phyloP scores from a whole-genome alignment of 169 alveolate species.

The Plasmodium vinckei region DNA sequence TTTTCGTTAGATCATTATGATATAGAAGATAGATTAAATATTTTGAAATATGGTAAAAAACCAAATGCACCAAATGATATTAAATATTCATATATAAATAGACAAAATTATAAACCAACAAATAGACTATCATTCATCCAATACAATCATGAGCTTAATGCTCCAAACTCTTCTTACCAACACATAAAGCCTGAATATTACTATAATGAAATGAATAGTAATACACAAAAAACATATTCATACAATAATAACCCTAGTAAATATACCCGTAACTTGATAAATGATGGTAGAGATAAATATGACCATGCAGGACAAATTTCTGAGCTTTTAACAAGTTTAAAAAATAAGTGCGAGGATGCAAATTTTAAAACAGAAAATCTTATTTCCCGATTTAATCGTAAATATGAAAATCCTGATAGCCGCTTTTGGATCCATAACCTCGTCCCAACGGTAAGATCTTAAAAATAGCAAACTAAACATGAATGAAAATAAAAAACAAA shows the following conservation, averaged over 20 bases:
- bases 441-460: slow-evolving; percentile 38
- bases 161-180: slow-evolving; percentile 20
- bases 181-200: slow-evolving; percentile 35
- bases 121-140: slow-evolving; percentile 14
- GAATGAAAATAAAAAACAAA: not conserved
- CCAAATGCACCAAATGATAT: not conserved
- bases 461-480: not conserved
- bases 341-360: slow-evolving; percentile 63
- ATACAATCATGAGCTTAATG: slow-evolving; percentile 20
- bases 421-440: slow-evolving; percentile 63
- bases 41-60: slow-evolving; percentile 54
- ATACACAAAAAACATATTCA: not conserved
- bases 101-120: slow-evolving; percentile 2
- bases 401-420: slow-evolving; percentile 64
- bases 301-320: slow-evolving; percentile 59
- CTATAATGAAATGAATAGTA: slow-evolving; percentile 1
- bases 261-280: not conserved
- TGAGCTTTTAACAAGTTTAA: slow-evolving; percentile 34
- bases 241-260: not conserved
- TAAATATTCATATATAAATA: slow-evolving; percentile 9
- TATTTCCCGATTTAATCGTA: slow-evolving; percentile 18
- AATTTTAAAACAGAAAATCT: slow-evolving; percentile 29
- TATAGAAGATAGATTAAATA: slow-evolving; percentile 60
- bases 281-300: slow-evolving; percentile 8
- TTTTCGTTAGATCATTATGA: slow-evolving; percentile 62